A percentile compares a stretch with the other conserved stretches of the same genome.
These are phyloP conservation scores for Teunomyces barrocoloradensis DNA, from an alignment of 805 yeast genomes.

Conservation along the genomic window DNA sequence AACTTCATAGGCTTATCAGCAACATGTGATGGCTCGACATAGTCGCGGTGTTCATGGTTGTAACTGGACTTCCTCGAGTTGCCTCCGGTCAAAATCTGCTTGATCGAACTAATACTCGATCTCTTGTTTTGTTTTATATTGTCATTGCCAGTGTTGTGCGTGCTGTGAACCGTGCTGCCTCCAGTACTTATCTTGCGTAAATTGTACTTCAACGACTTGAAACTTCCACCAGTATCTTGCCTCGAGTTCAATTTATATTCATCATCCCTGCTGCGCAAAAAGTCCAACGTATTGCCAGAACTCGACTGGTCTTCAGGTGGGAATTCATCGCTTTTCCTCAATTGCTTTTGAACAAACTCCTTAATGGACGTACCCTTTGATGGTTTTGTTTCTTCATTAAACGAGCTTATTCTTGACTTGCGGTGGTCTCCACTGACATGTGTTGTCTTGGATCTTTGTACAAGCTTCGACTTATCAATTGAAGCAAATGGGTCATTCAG, in stretches of 20 bases:
- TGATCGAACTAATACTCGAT: slow-evolving; percentile 29
- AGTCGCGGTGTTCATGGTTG: slow-evolving; percentile 4
- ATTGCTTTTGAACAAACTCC: slow-evolving; percentile 31
- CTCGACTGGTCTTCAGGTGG: slow-evolving; percentile 4
- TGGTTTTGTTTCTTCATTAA: slow-evolving; percentile 5
- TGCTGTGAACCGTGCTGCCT: slow-evolving; percentile 15
- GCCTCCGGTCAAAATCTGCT: slow-evolving; percentile 30
- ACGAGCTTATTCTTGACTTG: slow-evolving; percentile 8
- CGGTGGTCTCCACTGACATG: slow-evolving; percentile 6
- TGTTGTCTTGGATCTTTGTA: slow-evolving; percentile 18
- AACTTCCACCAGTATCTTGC: slow-evolving; percentile 42
- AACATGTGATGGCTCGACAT: too few relatives aligned
- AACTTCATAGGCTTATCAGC: slow-evolving; percentile 17
- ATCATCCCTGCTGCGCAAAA: slow-evolving; percentile 33
- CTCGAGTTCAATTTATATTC: slow-evolving; percentile 15
- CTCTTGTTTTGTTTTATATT: slow-evolving; percentile 14
- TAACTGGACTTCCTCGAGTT: slow-evolving; percentile 13
- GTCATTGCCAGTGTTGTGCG: slow-evolving; percentile 17
- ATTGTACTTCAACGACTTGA: slow-evolving; percentile 31
- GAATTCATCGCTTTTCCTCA: slow-evolving; percentile 18
- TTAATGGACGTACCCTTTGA: slow-evolving; percentile 20
- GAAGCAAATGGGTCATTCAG: slow-evolving; percentile 40
- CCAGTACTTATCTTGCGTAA: slow-evolving; percentile 43
- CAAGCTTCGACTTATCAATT: slow-evolving; percentile 39
- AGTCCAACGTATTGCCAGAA: slow-evolving; percentile 31